Base-by-base conservation (phyloP, 768 basidiomycete genomes). In the Candolleomyces efflorescens region DNA sequence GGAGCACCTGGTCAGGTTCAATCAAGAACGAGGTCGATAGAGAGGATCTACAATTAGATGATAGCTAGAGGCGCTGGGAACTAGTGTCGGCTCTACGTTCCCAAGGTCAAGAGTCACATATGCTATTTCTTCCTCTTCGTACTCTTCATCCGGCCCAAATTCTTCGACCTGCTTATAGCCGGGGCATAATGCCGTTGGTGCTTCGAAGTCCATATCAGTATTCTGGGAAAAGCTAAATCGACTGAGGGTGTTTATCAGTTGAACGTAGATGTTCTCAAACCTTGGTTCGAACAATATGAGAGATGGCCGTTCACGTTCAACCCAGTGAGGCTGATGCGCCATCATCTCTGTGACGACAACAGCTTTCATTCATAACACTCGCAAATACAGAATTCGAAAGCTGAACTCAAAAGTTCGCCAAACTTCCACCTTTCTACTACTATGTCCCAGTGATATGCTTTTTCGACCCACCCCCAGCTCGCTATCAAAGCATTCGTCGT, bases 21-120 rank as follows among this genome's bases (percentile, higher is more conserved):
- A 6, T 22, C 53, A 38, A 47, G 52, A 54, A 24, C 47, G 24
- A 18, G 22, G 48, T 24, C 23, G 23, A 22, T 47, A 38, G 7
- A 46, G 39, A 26, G 36, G 23, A 75, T 89, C 70, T 68, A 90
- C 90, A 54, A 91, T 87, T n/a, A 92, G 73, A 46, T 86, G 81
- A 66, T 87, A 92, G 1, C 82, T 75, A 0, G 84, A 80, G 0
- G 84, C 83, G 63, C 82, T 90, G 1, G 89, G 86, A 5, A 93
- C 77, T 24, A 92, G 79, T 0, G 86, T 85, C 2, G 89, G 88
- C 63, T 92, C 89, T 36, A 87, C 78, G 55, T 70, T 73, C 26
- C 87, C 89, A 1, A 93, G 73, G 67, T 92, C 91, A 18, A 93
- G 75, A 0, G 89, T 90, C 12, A 90, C 82, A 63, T 90, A 91